phyloP scores from a whole-genome alignment of 352 stramenopile genomes.

The Pythium rhizo-oryzae region DNA sequence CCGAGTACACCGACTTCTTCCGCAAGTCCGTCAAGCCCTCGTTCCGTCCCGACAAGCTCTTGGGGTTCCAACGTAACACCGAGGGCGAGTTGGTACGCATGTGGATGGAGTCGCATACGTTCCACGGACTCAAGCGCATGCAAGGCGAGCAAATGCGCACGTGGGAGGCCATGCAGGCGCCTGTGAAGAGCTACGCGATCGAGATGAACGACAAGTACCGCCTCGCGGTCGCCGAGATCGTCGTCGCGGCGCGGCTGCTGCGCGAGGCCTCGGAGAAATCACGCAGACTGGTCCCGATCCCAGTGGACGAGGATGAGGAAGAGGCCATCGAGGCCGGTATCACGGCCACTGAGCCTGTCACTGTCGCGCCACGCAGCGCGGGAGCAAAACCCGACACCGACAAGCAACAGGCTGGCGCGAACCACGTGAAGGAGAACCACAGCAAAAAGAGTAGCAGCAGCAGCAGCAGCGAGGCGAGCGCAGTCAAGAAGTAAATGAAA shows the following conservation, averaged over 20 bases:
- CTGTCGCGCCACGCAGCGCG: neutral
- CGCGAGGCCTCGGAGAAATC: slow-evolving; percentile 10
- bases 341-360: slow-evolving; percentile 13
- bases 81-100: slow-evolving; percentile 59
- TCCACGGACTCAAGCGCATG: slow-evolving; percentile 43
- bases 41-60: slow-evolving; percentile 50
- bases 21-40: slow-evolving; percentile 48
- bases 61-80: slow-evolving; percentile 63
- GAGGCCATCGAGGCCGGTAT: slow-evolving; percentile 13
- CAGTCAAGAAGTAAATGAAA: slow-evolving; percentile 1
- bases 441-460: neutral
- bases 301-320: neutral
- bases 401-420: neutral
- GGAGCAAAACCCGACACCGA: neutral
- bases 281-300: slow-evolving; percentile 2
- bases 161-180: slow-evolving; percentile 71
- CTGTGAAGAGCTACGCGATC: slow-evolving; percentile 75
- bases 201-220: slow-evolving; percentile 70
- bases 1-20: slow-evolving; percentile 76
- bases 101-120: slow-evolving; percentile 60
- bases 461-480: slow-evolving; percentile 6
- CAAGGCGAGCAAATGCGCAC: slow-evolving; percentile 61
- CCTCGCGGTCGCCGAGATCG: slow-evolving; percentile 51
- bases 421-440: neutral
- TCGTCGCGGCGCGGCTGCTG: slow-evolving; percentile 25